A percentile compares a stretch with the other conserved stretches of the same genome.
Conservation (phyloP, 768 basidiomycete species). For the Symmetrospora coprosmae region DNA sequence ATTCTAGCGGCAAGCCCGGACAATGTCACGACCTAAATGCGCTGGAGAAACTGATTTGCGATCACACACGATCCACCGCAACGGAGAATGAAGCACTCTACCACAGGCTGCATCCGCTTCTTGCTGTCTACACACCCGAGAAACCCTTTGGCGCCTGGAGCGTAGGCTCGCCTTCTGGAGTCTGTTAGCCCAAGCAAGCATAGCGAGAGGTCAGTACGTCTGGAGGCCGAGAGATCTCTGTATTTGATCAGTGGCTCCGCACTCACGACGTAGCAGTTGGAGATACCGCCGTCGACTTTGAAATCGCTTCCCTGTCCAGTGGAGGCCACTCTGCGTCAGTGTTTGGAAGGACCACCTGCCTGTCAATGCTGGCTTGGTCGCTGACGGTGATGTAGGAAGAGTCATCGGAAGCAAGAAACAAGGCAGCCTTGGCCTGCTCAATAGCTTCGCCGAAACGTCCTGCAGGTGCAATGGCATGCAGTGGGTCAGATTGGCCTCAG, state of each 20-base stretch:
- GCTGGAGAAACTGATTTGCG: too few relatives aligned
- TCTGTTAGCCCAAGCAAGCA: not conserved
- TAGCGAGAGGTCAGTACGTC: not conserved
- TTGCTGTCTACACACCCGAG: not conserved
- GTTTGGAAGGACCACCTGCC: not conserved
- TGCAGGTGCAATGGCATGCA: not conserved
- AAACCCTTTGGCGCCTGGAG: conserved; percentile 3
- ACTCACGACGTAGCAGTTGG: conserved; percentile 11
- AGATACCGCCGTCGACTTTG: conserved; percentile 5
- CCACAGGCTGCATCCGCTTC: too few relatives aligned
- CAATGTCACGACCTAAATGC: too few relatives aligned
- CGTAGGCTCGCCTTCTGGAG: conserved; percentile 1
- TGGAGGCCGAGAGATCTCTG: not conserved
- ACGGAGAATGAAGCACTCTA: too few relatives aligned
- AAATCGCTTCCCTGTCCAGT: not conserved
- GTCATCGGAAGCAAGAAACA: conserved; percentile 89
- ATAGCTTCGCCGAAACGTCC: conserved; percentile 16
- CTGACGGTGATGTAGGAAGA: conserved; percentile 71
- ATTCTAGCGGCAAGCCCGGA: too few relatives aligned
- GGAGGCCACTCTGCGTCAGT: not conserved
- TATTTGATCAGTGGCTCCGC: too few relatives aligned
- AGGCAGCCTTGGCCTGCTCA: conserved; percentile 26
- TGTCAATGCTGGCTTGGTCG: too few relatives aligned
- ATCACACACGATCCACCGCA: too few relatives aligned
- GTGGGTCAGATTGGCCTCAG: not conserved